Evolutionary conservation across 2,329 filamentous ascomycete genomes (phyloP).

Genomic region (Hypoxylon sp.): DNA sequence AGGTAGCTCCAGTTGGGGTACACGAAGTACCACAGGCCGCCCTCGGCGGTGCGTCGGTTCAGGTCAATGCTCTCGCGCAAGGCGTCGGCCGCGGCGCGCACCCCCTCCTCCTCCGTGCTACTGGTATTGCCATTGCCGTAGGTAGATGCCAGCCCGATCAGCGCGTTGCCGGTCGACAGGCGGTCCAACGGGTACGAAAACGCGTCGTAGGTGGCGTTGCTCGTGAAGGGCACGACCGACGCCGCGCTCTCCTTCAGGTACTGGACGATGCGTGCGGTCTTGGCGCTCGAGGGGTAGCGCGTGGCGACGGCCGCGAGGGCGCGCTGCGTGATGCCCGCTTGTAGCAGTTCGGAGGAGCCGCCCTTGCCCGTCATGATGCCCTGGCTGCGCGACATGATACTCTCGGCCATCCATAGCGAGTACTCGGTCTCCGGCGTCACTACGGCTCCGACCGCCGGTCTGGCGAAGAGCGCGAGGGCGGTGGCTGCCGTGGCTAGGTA

Average conservation of each 20-base stretch:
- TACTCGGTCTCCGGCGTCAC: constrained; percentile 18
- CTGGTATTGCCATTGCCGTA: constrained; percentile 8
- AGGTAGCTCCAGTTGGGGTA: constrained; percentile 66
- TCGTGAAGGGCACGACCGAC: constrained; percentile 45
- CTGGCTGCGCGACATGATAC: constrained; percentile 51
- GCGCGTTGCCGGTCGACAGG: constrained; percentile 49
- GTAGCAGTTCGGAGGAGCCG: constrained; percentile 48
- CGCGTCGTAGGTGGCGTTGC: constrained; percentile 46
- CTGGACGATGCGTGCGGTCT: constrained; percentile 20
- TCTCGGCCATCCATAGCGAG: constrained; percentile 49
- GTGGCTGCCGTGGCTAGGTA: constrained; percentile 31
- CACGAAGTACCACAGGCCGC: constrained; percentile 54
- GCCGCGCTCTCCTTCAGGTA: constrained; percentile 47
- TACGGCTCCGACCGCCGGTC: constrained; percentile 13
- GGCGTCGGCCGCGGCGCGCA: constrained; percentile 38
- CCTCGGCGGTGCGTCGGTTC: constrained; percentile 51
- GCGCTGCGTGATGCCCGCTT: constrained; percentile 51
- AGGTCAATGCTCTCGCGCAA: constrained; percentile 48
- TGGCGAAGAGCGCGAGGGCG: constrained; percentile 25
- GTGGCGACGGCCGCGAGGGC: constrained; percentile 46
- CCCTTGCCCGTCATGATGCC: constrained; percentile 50
- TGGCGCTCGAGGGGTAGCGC: constrained; percentile 41
- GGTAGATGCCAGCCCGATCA: constrained; percentile 37
- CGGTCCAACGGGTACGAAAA: constrained; percentile 50
- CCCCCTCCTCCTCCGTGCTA: constrained; percentile 12